Percentiles rank a stretch among this genome's conserved stretches.
Conservation (phyloP, 164 flowering plant genomes). For the Vitis cinerea region DNA sequence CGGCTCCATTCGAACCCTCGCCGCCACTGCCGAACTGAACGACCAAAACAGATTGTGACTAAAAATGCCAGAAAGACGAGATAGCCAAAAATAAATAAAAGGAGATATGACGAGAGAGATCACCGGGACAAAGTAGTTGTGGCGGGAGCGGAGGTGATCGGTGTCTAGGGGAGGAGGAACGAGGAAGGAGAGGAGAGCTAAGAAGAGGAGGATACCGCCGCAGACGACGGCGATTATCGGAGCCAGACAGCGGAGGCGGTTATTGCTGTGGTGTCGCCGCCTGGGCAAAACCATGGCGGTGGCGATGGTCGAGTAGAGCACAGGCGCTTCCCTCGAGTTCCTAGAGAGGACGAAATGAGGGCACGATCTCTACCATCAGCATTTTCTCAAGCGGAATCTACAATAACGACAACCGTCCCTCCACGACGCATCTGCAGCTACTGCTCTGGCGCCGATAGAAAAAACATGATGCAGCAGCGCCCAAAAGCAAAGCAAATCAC, state of each 20-base stretch:
- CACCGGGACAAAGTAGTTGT: slow-evolving; percentile 22
- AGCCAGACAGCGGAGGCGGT: slow-evolving; percentile 28
- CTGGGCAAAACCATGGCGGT: slow-evolving; percentile 40
- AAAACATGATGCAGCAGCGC: too few relatives aligned
- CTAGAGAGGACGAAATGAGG: too few relatives aligned
- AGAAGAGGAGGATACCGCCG: slow-evolving; percentile 38
- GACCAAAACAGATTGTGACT: background rate
- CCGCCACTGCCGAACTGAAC: slow-evolving; percentile 15
- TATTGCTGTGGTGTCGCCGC: slow-evolving; percentile 43
- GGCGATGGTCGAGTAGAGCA: background rate
- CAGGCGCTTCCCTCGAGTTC: background rate
- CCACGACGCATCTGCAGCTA: too few relatives aligned
- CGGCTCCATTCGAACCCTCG: slow-evolving; percentile 14
- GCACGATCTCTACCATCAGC: background rate
- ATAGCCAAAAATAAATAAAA: background rate
- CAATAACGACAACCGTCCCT: too few relatives aligned
- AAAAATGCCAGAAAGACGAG: background rate
- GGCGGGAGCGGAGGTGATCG: slow-evolving; percentile 22
- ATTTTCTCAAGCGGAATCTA: too few relatives aligned
- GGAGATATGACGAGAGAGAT: slow-evolving; percentile 2
- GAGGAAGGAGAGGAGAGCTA: slow-evolving; percentile 44
- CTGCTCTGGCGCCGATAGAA: too few relatives aligned
- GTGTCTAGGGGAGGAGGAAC: slow-evolving; percentile 44
- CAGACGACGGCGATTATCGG: slow-evolving; percentile 33
- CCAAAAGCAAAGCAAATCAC: too few relatives aligned